Percentiles rank a stretch among this genome's conserved stretches.
Evolutionary conservation across 2,329 filamentous ascomycete genomes (phyloP).

Genomic region (Cercospora berteroae): DNA sequence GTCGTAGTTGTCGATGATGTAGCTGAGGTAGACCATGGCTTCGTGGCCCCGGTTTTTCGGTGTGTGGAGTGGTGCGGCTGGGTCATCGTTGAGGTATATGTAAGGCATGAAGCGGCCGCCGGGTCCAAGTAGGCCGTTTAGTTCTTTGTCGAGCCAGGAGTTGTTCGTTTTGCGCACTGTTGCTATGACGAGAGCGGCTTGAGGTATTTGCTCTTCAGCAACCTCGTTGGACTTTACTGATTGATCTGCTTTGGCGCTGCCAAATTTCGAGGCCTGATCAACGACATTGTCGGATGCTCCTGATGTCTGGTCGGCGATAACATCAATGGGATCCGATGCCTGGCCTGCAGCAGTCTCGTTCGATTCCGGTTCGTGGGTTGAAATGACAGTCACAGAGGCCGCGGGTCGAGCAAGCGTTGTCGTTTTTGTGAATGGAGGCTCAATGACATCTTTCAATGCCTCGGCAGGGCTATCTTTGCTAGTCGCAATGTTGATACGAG

Average conservation of each 20-base stretch:
- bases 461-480: not conserved
- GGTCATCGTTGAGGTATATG: slow-evolving; percentile 25
- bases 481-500: not conserved
- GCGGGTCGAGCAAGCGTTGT: not conserved
- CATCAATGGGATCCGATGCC: not conserved
- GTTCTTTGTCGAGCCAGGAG: slow-evolving; percentile 22
- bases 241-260: not conserved
- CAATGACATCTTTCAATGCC: not conserved
- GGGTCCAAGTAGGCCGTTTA: slow-evolving; percentile 20
- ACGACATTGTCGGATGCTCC: not conserved
- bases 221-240: not conserved
- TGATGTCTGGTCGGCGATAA: not conserved
- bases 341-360: not conserved
- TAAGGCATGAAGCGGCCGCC: slow-evolving; percentile 17
- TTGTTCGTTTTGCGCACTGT: slow-evolving; percentile 19
- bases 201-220: not conserved
- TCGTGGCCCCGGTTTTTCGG: slow-evolving; percentile 61
- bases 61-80: slow-evolving; percentile 47
- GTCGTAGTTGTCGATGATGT: slow-evolving; percentile 62
- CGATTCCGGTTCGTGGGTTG: not conserved
- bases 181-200: slow-evolving; percentile 19
- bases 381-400: not conserved
- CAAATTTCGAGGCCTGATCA: not conserved
- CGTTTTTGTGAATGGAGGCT: not conserved
- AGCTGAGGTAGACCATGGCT: slow-evolving; percentile 61